These are phyloP conservation scores for Aquilaria malaccensis DNA, from an alignment of 345 rosid species.

Conservation along the genomic window DNA sequence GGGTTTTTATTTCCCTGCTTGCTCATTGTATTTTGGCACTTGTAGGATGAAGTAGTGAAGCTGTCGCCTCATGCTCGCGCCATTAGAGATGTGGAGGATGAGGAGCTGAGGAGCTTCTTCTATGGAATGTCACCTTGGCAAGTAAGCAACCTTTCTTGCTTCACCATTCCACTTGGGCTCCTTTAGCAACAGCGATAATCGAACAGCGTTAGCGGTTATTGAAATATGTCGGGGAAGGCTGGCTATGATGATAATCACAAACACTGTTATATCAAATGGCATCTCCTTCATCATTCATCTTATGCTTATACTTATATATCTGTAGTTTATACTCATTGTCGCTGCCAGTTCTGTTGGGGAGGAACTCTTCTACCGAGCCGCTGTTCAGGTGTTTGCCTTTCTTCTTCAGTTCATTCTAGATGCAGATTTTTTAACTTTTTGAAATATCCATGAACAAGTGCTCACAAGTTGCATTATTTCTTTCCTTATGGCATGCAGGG, in stretches of 20 bases:
- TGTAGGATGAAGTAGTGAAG: slow-evolving; percentile 95
- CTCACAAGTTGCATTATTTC: not conserved
- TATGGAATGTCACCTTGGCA: slow-evolving; percentile 99
- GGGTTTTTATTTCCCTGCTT: not conserved
- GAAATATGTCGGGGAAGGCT: no score
- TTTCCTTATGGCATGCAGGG: slow-evolving; percentile 37
- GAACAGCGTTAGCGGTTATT: no score
- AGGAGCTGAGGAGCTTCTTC: slow-evolving; percentile 90
- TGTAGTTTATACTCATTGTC: slow-evolving; percentile 74
- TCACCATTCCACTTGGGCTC: no score
- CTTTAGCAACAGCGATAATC: no score
- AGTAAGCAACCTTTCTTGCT: slow-evolving; percentile 27
- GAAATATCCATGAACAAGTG: not conserved
- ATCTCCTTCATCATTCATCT: no score
- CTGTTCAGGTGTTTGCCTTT: slow-evolving; percentile 59
- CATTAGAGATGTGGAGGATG: slow-evolving; percentile 97
- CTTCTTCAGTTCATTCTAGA: not conserved
- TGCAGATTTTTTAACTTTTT: no score
- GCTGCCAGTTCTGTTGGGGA: slow-evolving; percentile 96
- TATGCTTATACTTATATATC: not conserved
- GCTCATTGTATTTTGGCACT: slow-evolving; percentile 4
- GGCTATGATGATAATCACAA: no score
- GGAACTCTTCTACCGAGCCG: slow-evolving; percentile 97
- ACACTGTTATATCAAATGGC: not conserved
- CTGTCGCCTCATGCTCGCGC: slow-evolving; percentile 95